Percentiles rank a stretch among this genome's conserved stretches.
Conservation (phyloP, 2,329 filamentous ascomycete genomes). For the Colletotrichum incanum region DNA sequence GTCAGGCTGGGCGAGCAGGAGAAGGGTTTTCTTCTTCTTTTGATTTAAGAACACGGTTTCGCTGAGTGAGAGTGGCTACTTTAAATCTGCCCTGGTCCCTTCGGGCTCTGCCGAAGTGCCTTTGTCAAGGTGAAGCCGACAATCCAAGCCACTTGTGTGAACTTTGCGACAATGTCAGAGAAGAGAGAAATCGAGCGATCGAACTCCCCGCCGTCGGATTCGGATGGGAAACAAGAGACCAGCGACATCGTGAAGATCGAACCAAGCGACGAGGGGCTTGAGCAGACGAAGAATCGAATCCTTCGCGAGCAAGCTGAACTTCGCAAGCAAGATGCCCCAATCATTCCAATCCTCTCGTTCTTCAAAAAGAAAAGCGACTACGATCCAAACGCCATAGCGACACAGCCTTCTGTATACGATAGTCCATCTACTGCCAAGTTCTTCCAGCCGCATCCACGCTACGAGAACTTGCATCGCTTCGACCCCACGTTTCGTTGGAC, state of each 20-base stretch:
- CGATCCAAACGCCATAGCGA: conserved; percentile 51
- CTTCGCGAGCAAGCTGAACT: conserved; percentile 43
- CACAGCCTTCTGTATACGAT: conserved; percentile 62
- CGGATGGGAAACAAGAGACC: background rate
- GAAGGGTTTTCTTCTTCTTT: background rate
- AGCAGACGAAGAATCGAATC: conserved; percentile 26
- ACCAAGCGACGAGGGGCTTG: conserved; percentile 35
- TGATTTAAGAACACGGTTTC: background rate
- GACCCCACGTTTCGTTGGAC: conserved; percentile 53
- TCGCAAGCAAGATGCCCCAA: conserved; percentile 46
- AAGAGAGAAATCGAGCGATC: background rate
- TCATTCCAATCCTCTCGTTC: conserved; percentile 46
- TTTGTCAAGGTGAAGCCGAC: background rate
- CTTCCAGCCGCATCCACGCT: conserved; percentile 49
- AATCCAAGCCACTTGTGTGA: background rate
- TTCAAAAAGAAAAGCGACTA: conserved; percentile 44
- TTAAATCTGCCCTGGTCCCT: background rate
- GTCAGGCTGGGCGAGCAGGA: conserved; percentile 2
- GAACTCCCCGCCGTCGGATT: conserved; percentile 7
- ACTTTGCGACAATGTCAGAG: conserved; percentile 10
- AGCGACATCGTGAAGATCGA: conserved; percentile 9
- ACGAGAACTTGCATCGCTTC: conserved; percentile 54
- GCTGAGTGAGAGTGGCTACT: background rate
- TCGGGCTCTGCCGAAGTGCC: background rate
- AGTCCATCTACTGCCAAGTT: conserved; percentile 59